Base-by-base conservation (phyloP, 805 yeast species). In the Vanderwaltozyma polyspora region DNA sequence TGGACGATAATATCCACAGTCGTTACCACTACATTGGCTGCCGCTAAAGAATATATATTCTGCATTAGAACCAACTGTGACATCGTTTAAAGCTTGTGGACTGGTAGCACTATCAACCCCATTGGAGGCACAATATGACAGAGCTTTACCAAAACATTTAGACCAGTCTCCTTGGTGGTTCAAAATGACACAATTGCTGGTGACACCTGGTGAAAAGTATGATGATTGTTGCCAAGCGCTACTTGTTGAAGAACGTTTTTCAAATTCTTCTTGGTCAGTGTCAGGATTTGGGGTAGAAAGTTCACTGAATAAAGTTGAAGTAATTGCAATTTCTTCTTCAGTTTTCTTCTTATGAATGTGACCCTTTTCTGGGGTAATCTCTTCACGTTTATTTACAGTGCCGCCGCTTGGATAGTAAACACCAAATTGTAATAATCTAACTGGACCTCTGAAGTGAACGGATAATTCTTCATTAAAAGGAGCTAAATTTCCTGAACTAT, bases 111-210 rank as follows among this genome's bases (percentile, higher is more conserved):
- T 79, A 34, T 77, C 72, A 21, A 70, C 64, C 63, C 89, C 94
- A 58, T 87, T 85, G 5, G 81, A 49, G 51, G 75, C 83, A 50
- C 80, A 74, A 63, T 72, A 91, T 5, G 95, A 83, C 39, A 91
- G 67, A 19, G 97, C 86, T 76, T 80, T 80, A 63, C 98, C 98
- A 62, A 83, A 86, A 52, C 79, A 67, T 21, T 75, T 51, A 25
- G 86, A 80, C 83, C 87, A 89, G 22, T 72, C 73, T 61, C 97
- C 97, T 52, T 66, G 64, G 62, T 81, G 73, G 77, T 89, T 89
- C 65, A 87, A 65, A 74, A 91, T 86, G 22, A 76, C 76, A 44
- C 75, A 63, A 60, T 86, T 86, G 49, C 70, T 64, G 32, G 84
- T 61, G 27, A 78, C 62, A 41, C 87, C 87, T 39, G 87, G 75